Conservation (phyloP, 202 grass and related monocot genomes). For the Saccharum hybrid region DNA sequence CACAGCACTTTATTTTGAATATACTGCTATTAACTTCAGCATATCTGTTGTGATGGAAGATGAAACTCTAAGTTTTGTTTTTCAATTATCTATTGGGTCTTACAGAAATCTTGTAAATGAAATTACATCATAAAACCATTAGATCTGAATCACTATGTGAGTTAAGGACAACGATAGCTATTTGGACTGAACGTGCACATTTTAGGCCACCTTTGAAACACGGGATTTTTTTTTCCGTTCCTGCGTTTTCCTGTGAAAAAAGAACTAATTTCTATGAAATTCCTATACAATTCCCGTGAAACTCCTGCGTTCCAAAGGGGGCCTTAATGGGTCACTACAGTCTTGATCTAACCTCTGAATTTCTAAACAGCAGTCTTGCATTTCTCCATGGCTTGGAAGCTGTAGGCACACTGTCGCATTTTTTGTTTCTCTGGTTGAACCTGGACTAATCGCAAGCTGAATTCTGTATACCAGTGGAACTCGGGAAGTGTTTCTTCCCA, state of each 20-base stretch:
- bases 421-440: background rate
- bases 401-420: background rate
- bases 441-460: conserved; percentile 29
- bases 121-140: background rate
- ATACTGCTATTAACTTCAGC: background rate
- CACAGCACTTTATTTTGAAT: conserved; percentile 4
- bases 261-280: no score
- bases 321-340: no score
- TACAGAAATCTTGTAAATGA: background rate
- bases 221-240: no score
- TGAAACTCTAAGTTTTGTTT: background rate
- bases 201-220: no score
- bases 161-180: background rate
- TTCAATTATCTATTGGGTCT: background rate
- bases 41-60: background rate
- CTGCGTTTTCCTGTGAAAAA: no score
- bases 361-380: background rate
- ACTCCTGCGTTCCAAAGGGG: no score
- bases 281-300: no score
- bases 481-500: conserved; percentile 81
- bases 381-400: background rate
- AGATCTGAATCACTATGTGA: background rate
- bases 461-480: conserved; percentile 64
- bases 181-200: background rate
- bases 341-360: background rate